These are phyloP conservation scores for Russula ochroleuca DNA, from an alignment of 768 basidiomycete genomes.

Conservation along the genomic window DNA sequence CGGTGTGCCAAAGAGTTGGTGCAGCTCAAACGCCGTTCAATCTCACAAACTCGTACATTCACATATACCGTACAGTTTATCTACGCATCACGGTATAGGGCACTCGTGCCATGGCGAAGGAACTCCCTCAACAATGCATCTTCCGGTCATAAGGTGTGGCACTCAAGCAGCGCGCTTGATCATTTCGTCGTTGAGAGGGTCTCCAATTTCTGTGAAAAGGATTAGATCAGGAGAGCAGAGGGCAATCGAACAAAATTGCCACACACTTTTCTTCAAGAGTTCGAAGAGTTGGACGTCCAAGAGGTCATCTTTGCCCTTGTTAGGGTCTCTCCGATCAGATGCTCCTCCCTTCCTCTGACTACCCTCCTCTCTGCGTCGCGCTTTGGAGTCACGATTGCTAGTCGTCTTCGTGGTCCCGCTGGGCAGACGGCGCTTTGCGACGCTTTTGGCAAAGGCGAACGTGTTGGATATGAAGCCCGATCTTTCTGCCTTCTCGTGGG, in stretches of 20 bases:
- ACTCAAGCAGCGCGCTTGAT: conserved; percentile 29
- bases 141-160: not conserved
- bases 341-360: conserved; percentile 19
- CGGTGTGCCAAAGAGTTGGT: not conserved
- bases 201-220: conserved; percentile 31
- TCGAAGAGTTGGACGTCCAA: conserved; percentile 23
- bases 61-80: conserved; percentile 12
- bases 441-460: conserved; percentile 12
- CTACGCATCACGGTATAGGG: not conserved
- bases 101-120: not conserved
- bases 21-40: not conserved
- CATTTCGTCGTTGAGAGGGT: conserved; percentile 32
- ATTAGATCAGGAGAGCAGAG: not conserved
- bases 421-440: conserved; percentile 26
- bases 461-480: conserved; percentile 5
- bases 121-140: not conserved
- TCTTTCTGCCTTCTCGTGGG: conserved; percentile 10
- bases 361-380: conserved; percentile 26
- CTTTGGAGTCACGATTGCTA: conserved; percentile 25
- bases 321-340: conserved; percentile 17
- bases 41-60: conserved; percentile 26
- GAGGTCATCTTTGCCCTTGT: conserved; percentile 23
- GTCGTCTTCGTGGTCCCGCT: conserved; percentile 23
- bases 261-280: conserved; percentile 20
- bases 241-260: not conserved